Evolutionary conservation across 371 early-diverging fungal species (phyloP).

Genomic region (Parasitella parasitica): DNA sequence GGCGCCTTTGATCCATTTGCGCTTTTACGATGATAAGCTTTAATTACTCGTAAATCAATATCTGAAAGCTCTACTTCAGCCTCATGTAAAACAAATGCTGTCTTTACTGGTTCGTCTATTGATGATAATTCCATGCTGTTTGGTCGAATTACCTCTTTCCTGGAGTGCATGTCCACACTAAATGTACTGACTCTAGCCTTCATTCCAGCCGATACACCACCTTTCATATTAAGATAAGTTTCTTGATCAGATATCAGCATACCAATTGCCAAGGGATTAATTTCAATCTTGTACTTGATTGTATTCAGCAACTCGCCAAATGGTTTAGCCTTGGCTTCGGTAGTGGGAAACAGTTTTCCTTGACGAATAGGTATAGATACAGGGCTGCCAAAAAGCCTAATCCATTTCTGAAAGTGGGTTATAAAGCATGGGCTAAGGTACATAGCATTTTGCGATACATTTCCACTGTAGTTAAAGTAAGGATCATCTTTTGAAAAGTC

Average conservation of each 20-base stretch:
- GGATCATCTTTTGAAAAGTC: not conserved
- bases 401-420: constrained; percentile 40
- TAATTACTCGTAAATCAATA: constrained; percentile 33
- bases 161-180: constrained; percentile 32
- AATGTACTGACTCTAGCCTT: constrained; percentile 29
- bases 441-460: constrained; percentile 36
- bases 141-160: constrained; percentile 11
- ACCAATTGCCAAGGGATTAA: constrained; percentile 41
- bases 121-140: not conserved
- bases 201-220: constrained; percentile 23
- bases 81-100: constrained; percentile 26
- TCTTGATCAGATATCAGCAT: constrained; percentile 45
- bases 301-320: constrained; percentile 41
- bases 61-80: constrained; percentile 26
- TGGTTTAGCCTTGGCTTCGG: constrained; percentile 29
- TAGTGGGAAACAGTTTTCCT: constrained; percentile 35
- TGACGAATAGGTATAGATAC: constrained; percentile 46
- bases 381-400: constrained; percentile 44
- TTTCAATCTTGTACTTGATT: constrained; percentile 40
- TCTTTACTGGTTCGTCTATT: constrained; percentile 10
- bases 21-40: constrained; percentile 11
- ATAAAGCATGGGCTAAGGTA: constrained; percentile 46
- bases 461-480: not conserved
- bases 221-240: constrained; percentile 8
- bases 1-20: not conserved